Evolutionary conservation across 257 asterid genomes (phyloP).

Genomic region (Perilla frutescens): DNA sequence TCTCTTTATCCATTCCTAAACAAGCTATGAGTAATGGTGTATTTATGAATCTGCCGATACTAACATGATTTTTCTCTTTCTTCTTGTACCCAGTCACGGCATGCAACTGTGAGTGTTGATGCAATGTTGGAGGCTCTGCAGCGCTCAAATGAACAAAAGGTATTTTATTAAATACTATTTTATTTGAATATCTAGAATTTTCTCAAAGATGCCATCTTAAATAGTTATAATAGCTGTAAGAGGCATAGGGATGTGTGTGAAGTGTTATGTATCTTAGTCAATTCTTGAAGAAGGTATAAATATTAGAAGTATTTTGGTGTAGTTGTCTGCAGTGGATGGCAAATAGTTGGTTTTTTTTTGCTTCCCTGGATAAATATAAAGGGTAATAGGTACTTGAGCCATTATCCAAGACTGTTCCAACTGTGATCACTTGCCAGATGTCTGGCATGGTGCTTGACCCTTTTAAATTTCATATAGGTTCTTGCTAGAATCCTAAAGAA

Average conservation of each 20-base stretch:
- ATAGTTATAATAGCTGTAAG: constrained; percentile 2
- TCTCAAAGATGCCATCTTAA: not conserved
- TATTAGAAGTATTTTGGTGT: not conserved
- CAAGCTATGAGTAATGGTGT: not conserved
- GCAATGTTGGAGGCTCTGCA: constrained; percentile 87
- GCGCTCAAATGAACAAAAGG: constrained; percentile 63
- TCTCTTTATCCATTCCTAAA: not conserved
- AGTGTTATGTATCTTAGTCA: not conserved
- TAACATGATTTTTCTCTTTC: constrained; percentile 18
- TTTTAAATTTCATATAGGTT: not conserved
- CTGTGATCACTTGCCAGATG: not conserved
- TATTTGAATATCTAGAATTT: not conserved
- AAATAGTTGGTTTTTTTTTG: not conserved
- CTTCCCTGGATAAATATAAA: not conserved
- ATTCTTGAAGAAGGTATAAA: not conserved
- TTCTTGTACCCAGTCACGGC: constrained; percentile 65
- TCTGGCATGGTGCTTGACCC: constrained; percentile 13
- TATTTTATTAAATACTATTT: constrained; percentile 30
- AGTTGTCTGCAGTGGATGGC: not conserved
- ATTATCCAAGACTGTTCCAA: not conserved
- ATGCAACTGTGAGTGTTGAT: constrained; percentile 85
- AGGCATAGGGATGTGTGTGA: not conserved
- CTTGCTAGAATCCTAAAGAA: not conserved
- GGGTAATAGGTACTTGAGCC: not conserved
- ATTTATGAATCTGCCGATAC: not conserved